Evolutionary conservation across 2,329 filamentous ascomycete genomes (phyloP).

Genomic region (Aspergillus sp.): DNA sequence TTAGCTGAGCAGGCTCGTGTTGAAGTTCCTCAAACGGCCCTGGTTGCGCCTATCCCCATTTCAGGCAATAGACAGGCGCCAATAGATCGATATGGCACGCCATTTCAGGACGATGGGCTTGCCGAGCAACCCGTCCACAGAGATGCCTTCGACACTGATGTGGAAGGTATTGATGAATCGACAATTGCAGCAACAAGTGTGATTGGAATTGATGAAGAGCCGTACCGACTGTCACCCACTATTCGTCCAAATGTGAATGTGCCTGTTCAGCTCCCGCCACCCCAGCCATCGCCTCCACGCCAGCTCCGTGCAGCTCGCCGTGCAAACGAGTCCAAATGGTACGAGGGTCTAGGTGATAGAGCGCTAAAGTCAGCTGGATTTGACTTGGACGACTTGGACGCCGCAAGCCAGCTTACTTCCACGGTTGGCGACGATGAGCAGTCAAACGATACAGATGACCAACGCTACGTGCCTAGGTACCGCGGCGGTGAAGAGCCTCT

Average conservation of each 20-base stretch:
- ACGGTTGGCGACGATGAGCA: constrained; percentile 31
- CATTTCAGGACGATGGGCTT: constrained; percentile 17
- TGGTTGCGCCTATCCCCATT: constrained; percentile 21
- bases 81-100: constrained; percentile 18
- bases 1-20: constrained; percentile 37
- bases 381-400: constrained; percentile 34
- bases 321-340: constrained; percentile 30
- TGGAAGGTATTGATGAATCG: constrained; percentile 45
- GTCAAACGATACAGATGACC: constrained; percentile 28
- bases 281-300: constrained; percentile 15
- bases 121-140: constrained; percentile 20
- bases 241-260: constrained; percentile 17
- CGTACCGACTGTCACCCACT: constrained; percentile 23
- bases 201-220: constrained; percentile 32
- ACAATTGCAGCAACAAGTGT: constrained; percentile 42
- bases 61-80: constrained; percentile 17
- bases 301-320: constrained; percentile 27
- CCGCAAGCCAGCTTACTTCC: constrained; percentile 31
- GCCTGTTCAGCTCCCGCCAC: not conserved
- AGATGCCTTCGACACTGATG: constrained; percentile 45
- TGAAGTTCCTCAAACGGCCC: constrained; percentile 30
- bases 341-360: constrained; percentile 34
- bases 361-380: constrained; percentile 38
- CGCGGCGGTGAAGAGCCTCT: constrained; percentile 32
- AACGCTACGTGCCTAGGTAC: constrained; percentile 29